A percentile compares a stretch with the other conserved stretches of the same genome.
These are phyloP conservation scores for Kazachstania psychrophila DNA, from an alignment of 805 yeast genomes.

Conservation along the genomic window DNA sequence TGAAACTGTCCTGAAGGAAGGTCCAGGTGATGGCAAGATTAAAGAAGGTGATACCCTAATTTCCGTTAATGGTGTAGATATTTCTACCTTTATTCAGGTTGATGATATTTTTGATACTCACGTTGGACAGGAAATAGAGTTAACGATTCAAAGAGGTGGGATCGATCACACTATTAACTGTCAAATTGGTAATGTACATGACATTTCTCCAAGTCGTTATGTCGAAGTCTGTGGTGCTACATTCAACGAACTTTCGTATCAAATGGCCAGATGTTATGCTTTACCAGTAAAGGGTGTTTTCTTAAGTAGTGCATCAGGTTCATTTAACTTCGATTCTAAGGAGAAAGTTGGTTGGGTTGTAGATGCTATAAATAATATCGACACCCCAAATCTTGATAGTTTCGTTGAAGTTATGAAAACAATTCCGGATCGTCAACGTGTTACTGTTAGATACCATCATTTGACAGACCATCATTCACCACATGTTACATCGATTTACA, in stretches of 20 bases:
- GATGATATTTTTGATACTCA: slow-evolving; percentile 72
- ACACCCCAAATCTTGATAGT: slow-evolving; percentile 63
- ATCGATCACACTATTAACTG: slow-evolving; percentile 41
- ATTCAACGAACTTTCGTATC: slow-evolving; percentile 78
- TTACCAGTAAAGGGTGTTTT: slow-evolving; percentile 81
- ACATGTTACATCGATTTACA: slow-evolving; percentile 50
- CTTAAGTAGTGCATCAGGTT: slow-evolving; percentile 66
- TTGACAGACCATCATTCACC: slow-evolving; percentile 74
- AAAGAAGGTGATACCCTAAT: slow-evolving; percentile 82
- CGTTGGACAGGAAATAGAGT: slow-evolving; percentile 48
- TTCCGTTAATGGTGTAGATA: slow-evolving; percentile 54
- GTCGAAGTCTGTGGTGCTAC: slow-evolving; percentile 81
- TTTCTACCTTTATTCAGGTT: slow-evolving; percentile 67
- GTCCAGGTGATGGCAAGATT: slow-evolving; percentile 66
- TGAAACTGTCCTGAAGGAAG: slow-evolving; percentile 70
- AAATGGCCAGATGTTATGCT: slow-evolving; percentile 76
- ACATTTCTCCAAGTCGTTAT: slow-evolving; percentile 72
- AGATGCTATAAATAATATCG: slow-evolving; percentile 65
- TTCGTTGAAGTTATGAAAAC: slow-evolving; percentile 69
- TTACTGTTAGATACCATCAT: slow-evolving; percentile 65
- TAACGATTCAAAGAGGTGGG: slow-evolving; percentile 71
- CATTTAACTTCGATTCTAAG: slow-evolving; percentile 50
- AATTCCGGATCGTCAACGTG: slow-evolving; percentile 69
- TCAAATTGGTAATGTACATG: slow-evolving; percentile 64
- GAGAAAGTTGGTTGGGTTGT: slow-evolving; percentile 73